phyloP scores from a whole-genome alignment of 106 monocot genomes.

The Platanthera zijinensis region DNA sequence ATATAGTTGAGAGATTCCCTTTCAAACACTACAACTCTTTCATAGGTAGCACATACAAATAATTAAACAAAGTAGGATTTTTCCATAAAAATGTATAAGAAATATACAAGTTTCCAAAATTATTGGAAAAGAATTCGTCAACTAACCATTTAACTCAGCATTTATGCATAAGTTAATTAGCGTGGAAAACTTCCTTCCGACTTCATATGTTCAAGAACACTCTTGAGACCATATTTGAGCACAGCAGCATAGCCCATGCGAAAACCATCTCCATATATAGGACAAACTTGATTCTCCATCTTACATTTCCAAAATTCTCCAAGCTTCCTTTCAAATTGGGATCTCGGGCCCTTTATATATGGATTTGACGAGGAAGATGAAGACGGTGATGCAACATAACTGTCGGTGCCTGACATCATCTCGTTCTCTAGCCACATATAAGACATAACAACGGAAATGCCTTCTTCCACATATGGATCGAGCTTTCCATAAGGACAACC shows the following conservation, averaged over 20 bases:
- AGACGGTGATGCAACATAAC: conserved; percentile 26
- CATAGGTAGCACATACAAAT: no score
- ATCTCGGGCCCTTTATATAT: conserved; percentile 37
- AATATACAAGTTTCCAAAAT: no score
- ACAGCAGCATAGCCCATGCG: conserved; percentile 46
- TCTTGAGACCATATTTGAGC: conserved; percentile 35
- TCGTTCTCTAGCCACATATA: conserved; percentile 35
- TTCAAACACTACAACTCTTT: no score
- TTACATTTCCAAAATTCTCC: conserved; percentile 72
- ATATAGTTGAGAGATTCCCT: no score
- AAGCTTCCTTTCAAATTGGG: conserved; percentile 58
- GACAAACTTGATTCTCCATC: conserved; percentile 48
- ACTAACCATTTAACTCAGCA: no score
- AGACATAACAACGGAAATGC: conserved; percentile 21
- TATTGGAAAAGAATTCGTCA: no score
- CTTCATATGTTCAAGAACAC: conserved; percentile 55
- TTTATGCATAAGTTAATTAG: background rate
- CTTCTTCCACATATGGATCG: conserved; percentile 29
- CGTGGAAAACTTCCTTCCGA: conserved; percentile 41
- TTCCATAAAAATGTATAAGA: no score
- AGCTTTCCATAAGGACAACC: conserved; percentile 28
- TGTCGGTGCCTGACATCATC: conserved; percentile 40
- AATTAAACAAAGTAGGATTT: no score
- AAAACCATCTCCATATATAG: conserved; percentile 68
- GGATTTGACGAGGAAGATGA: conserved; percentile 28